Conservation (phyloP, 352 stramenopile species). For the Globisporangium radiosum region DNA sequence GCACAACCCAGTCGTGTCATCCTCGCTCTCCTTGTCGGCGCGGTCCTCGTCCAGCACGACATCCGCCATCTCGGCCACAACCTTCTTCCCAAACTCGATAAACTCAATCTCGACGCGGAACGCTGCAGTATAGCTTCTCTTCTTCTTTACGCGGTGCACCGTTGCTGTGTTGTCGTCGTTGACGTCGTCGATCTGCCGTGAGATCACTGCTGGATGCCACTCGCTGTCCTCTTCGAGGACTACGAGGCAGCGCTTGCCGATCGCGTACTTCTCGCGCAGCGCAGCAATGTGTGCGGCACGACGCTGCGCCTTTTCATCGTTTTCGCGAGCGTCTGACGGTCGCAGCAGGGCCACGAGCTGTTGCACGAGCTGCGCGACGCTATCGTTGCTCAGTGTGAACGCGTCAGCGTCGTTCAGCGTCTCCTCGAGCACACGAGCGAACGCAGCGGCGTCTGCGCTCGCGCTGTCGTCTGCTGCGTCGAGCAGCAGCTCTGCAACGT, state of each 20-base stretch:
- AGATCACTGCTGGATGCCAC: slow-evolving; percentile 68
- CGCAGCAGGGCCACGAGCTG: slow-evolving; percentile 18
- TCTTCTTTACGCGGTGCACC: slow-evolving; percentile 5
- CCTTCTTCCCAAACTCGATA: slow-evolving; percentile 73
- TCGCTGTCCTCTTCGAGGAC: slow-evolving; percentile 62
- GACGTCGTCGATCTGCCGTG: slow-evolving; percentile 21
- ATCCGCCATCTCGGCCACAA: slow-evolving; percentile 41
- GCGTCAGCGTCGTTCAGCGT: slow-evolving; percentile 31
- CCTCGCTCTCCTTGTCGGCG: slow-evolving; percentile 49
- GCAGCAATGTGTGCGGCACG: slow-evolving; percentile 11
- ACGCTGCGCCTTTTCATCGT: slow-evolving; percentile 18
- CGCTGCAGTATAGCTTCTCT: slow-evolving; percentile 10
- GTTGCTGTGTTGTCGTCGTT: slow-evolving; percentile 7
- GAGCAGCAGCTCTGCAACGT: slow-evolving; percentile 55
- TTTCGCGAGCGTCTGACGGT: slow-evolving; percentile 8
- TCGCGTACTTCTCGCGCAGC: slow-evolving; percentile 39
- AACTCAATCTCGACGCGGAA: slow-evolving; percentile 58
- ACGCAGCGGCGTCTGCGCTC: slow-evolving; percentile 9
- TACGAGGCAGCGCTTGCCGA: slow-evolving; percentile 54
- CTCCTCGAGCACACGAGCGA: slow-evolving; percentile 27
- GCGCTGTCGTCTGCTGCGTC: slow-evolving; percentile 33
- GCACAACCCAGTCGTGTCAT: slow-evolving; percentile 39
- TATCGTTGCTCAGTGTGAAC: slow-evolving; percentile 24
- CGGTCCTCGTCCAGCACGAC: slow-evolving; percentile 72
- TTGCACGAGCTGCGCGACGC: slow-evolving; percentile 14